These are phyloP conservation scores for Entophlyctis luteolus DNA, from an alignment of 192 early-diverging fungal genomes.

Conservation along the genomic window DNA sequence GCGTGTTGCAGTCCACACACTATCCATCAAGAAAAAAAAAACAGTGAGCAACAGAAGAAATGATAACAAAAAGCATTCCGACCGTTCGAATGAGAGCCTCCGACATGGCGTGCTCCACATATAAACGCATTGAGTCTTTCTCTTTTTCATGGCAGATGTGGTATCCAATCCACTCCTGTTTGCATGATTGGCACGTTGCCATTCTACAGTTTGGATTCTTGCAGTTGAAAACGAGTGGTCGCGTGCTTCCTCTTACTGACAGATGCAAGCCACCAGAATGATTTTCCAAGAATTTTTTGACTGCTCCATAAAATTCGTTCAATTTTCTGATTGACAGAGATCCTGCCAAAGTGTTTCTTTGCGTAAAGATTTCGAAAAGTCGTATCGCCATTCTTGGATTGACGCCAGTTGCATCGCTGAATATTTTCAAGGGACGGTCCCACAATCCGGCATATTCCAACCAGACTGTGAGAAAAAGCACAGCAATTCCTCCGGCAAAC, in stretches of 20 bases:
- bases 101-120: slow-evolving; percentile 60
- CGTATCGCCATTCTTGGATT: not conserved
- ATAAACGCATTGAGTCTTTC: slow-evolving; percentile 49
- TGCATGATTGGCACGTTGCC: slow-evolving; percentile 45
- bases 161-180: slow-evolving; percentile 34
- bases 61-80: slow-evolving; percentile 1
- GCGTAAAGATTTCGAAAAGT: not conserved
- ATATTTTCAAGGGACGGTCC: not conserved
- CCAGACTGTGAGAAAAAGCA: slow-evolving; percentile 1
- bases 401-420: not conserved
- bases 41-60: not conserved
- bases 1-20: slow-evolving; percentile 54
- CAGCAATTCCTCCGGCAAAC: not conserved
- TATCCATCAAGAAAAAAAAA: slow-evolving; percentile 22
- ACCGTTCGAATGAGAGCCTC: slow-evolving; percentile 62
- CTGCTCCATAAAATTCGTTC: not conserved
- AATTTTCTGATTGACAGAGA: not conserved
- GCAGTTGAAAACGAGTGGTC: slow-evolving; percentile 46
- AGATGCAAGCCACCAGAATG: not conserved
- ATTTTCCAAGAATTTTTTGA: not conserved
- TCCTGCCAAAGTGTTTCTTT: not conserved
- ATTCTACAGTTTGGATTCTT: slow-evolving; percentile 43
- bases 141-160: slow-evolving; percentile 51
- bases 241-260: not conserved
- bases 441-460: slow-evolving; percentile 14